Evolutionary conservation across 768 basidiomycete species (phyloP).

Genomic region (Phlegmacium glaucopus): DNA sequence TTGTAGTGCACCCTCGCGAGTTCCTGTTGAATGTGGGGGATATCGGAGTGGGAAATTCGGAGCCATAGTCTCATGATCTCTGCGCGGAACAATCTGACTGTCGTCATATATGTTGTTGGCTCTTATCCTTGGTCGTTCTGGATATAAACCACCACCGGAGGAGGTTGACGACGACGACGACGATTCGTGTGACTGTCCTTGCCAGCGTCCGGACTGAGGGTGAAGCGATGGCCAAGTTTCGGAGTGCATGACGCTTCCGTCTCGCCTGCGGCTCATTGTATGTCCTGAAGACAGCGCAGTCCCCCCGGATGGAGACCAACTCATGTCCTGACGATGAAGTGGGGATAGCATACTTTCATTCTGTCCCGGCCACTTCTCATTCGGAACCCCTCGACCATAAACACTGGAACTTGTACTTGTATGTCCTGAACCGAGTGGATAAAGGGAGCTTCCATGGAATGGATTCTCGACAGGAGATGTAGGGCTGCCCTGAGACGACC

Average conservation of each 20-base stretch:
- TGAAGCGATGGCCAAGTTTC: slow-evolving; percentile 36
- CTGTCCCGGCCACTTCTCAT: slow-evolving; percentile 29
- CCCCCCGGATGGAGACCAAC: slow-evolving; percentile 15
- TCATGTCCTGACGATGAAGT: slow-evolving; percentile 23
- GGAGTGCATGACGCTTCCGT: slow-evolving; percentile 25
- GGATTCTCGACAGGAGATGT: slow-evolving; percentile 33
- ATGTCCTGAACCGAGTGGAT: slow-evolving; percentile 25
- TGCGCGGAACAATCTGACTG: slow-evolving; percentile 20
- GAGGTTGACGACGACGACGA: slow-evolving; percentile 17
- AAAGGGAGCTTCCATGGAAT: slow-evolving; percentile 30
- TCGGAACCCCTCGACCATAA: slow-evolving; percentile 23
- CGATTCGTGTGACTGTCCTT: slow-evolving; percentile 29
- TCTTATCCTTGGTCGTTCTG: slow-evolving; percentile 36
- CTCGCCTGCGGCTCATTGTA: slow-evolving; percentile 28
- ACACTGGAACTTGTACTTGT: slow-evolving; percentile 15
- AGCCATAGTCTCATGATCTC: slow-evolving; percentile 26
- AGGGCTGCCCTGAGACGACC: slow-evolving; percentile 31
- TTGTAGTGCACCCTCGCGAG: slow-evolving; percentile 30
- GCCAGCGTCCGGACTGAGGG: slow-evolving; percentile 38
- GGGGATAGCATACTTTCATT: slow-evolving; percentile 25
- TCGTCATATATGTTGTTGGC: slow-evolving; percentile 36
- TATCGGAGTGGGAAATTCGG: slow-evolving; percentile 25
- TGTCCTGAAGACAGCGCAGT: slow-evolving; percentile 20
- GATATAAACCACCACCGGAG: slow-evolving; percentile 22
- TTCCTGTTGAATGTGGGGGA: slow-evolving; percentile 18